Percentiles rank a stretch among this genome's conserved stretches.
Conservation (phyloP, 768 basidiomycete species). For the Russula ochroleuca region DNA sequence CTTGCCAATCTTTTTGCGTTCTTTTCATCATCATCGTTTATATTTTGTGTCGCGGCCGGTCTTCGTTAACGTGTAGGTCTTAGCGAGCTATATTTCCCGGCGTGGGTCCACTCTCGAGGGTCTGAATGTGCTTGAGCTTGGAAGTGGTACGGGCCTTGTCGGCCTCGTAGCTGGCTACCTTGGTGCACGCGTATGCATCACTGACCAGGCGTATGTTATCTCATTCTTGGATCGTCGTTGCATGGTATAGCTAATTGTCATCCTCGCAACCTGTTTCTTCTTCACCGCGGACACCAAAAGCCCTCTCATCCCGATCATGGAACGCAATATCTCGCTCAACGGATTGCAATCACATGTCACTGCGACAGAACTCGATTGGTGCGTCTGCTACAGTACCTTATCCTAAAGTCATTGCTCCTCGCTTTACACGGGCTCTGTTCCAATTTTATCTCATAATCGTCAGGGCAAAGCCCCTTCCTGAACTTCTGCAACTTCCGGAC, state of each 20-base stretch:
- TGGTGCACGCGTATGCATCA: slow-evolving; percentile 66
- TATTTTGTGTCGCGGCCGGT: no score
- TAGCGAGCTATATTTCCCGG: slow-evolving; percentile 68
- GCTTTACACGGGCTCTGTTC: not conserved
- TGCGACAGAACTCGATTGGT: slow-evolving; percentile 83
- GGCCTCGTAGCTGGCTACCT: slow-evolving; percentile 75
- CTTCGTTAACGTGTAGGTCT: slow-evolving; percentile 47
- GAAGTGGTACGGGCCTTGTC: slow-evolving; percentile 91
- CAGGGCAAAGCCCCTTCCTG: slow-evolving; percentile 64
- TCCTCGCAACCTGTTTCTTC: not conserved
- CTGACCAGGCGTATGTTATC: slow-evolving; percentile 80
- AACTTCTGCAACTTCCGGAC: slow-evolving; percentile 45
- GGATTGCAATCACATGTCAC: slow-evolving; percentile 46
- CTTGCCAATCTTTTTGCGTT: not conserved
- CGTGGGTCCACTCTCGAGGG: slow-evolving; percentile 49
- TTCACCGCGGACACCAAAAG: slow-evolving; percentile 38
- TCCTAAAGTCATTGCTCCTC: not conserved
- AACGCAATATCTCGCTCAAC: slow-evolving; percentile 66
- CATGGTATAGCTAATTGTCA: no score
- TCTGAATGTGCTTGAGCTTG: slow-evolving; percentile 72
- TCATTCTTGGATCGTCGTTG: not conserved
- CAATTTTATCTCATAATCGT: no score
- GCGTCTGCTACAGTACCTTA: slow-evolving; percentile 28
- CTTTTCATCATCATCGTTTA: not conserved
- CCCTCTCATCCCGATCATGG: slow-evolving; percentile 75